Percentiles rank a stretch among this genome's conserved stretches.
Evolutionary conservation across 306 rosid species (phyloP).

Genomic region (barrel medic (Medicago truncatula)): DNA sequence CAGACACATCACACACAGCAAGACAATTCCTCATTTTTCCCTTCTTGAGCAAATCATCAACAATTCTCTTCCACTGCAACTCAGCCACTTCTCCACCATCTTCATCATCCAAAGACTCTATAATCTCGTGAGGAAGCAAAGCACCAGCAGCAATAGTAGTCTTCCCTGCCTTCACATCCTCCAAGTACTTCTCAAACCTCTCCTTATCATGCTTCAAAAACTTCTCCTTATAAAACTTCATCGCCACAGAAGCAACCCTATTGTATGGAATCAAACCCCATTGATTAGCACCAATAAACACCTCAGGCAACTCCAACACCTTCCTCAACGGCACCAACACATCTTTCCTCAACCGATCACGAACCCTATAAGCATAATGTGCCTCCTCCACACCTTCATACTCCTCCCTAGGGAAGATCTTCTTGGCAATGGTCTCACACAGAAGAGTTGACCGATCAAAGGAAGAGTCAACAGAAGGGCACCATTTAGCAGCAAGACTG

Average conservation of each 20-base stretch:
- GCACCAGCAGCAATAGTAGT: slow-evolving; percentile 66
- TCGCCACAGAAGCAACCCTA: slow-evolving; percentile 72
- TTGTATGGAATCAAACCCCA: slow-evolving; percentile 62
- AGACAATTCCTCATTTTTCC: slow-evolving; percentile 61
- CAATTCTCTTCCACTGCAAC: slow-evolving; percentile 77
- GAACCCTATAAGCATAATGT: slow-evolving; percentile 66
- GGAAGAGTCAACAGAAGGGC: slow-evolving; percentile 74
- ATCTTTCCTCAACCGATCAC: slow-evolving; percentile 72
- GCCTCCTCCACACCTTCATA: slow-evolving; percentile 68
- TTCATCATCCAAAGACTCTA: slow-evolving; percentile 16
- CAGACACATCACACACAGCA: slow-evolving; percentile 67
- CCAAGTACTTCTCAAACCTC: slow-evolving; percentile 55
- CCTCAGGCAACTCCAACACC: slow-evolving; percentile 72
- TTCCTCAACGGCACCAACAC: slow-evolving; percentile 65
- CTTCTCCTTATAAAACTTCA: slow-evolving; percentile 55
- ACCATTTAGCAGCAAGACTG: slow-evolving; percentile 77
- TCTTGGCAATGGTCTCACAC: slow-evolving; percentile 68
- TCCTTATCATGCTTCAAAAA: slow-evolving; percentile 61
- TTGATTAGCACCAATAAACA: slow-evolving; percentile 61
- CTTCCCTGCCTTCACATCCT: slow-evolving; percentile 55
- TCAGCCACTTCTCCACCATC: slow-evolving; percentile 61
- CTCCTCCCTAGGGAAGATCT: slow-evolving; percentile 61
- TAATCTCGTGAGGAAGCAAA: slow-evolving; percentile 65
- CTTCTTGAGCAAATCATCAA: slow-evolving; percentile 50
- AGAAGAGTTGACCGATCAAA: slow-evolving; percentile 62